Evolutionary conservation across 441 rosid species (phyloP).

Genomic region (Mallotus repandus): DNA sequence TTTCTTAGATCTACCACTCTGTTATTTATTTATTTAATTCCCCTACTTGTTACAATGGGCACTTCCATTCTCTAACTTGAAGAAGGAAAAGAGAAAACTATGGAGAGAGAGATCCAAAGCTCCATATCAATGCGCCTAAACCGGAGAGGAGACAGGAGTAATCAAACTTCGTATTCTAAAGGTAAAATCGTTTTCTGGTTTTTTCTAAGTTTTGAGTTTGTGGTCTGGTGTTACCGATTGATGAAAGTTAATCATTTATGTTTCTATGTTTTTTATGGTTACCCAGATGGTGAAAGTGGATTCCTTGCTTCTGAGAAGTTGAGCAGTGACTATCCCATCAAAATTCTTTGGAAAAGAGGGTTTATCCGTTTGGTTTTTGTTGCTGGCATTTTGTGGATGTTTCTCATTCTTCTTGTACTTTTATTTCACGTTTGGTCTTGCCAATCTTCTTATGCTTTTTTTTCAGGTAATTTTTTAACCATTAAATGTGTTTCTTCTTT

Average conservation of each 20-base stretch:
- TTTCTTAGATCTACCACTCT: background rate
- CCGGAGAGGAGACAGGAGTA: slow-evolving; percentile 59
- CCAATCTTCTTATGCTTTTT: slow-evolving; percentile 65
- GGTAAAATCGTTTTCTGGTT: slow-evolving; percentile 31
- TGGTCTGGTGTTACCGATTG: background rate
- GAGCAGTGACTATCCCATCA: slow-evolving; percentile 49
- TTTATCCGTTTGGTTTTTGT: slow-evolving; percentile 75
- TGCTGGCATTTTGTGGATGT: slow-evolving; percentile 83
- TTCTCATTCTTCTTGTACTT: slow-evolving; percentile 66
- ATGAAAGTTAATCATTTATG: background rate
- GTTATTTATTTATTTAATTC: background rate
- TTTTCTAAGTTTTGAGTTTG: background rate
- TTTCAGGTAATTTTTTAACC: slow-evolving; percentile 55
- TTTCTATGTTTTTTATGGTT: slow-evolving; percentile 13
- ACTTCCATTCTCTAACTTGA: too few species aligned
- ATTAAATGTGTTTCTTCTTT: background rate
- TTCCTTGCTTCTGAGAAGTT: slow-evolving; percentile 49
- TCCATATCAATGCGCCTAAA: slow-evolving; percentile 54
- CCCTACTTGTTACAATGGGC: too few species aligned
- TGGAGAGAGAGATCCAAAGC: slow-evolving; percentile 55
- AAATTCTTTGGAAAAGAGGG: slow-evolving; percentile 66
- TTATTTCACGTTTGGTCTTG: slow-evolving; percentile 90
- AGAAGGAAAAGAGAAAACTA: background rate
- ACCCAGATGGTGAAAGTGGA: slow-evolving; percentile 52
- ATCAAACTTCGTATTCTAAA: slow-evolving; percentile 34